Base-by-base conservation (phyloP, 495 filamentous ascomycete genomes). In the Pyronema omphalodes region DNA sequence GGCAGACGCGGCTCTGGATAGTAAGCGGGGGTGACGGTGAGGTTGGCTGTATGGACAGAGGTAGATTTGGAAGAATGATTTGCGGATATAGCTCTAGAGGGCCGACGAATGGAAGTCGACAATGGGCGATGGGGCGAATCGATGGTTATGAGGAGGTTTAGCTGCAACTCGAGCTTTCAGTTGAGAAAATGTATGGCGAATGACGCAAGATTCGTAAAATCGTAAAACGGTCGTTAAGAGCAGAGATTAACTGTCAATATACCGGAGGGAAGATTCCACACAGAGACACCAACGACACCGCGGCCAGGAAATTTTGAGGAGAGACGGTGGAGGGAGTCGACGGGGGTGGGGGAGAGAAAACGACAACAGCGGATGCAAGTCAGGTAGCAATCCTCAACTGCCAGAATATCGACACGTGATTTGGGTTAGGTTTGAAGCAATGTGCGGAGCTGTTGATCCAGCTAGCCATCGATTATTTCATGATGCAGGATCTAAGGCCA, bases 181-280 rank as follows among this genome's bases (percentile, higher is more conserved):
- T 47, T 9, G 4, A 47, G 44, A 23, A 47, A 47, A 47, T 47
- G 44, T 14, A 47, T 23, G 18, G 44, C 35, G 34, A 34, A n/a
- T 17, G 19, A 40, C 36, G n/a, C 12, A n/a, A 18, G 50, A 52
- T 35, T 57, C 60, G 60, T 63, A 58, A 62, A 61, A 46, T 62
- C 60, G 59, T 62, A 55, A 62, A 57, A n/a, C 39, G 47, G 52
- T 40, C 52, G 50, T 58, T 44, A 44, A 47, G 44, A 23, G 17
- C n/a, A 23, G 23, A 29, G 23, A 29, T 29, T 29, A 29, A 29
- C 23, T 29, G 23, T 29, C 23, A 29, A 29, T 29, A 29, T 29
- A 41, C 11, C 39, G 15, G 15, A 41, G 15, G 15, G 15, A 41
- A 17, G 39, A 41, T 41, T 41, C 39, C 39, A 41, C 11, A 41